Conservation (phyloP, 495 filamentous ascomycete species). For the Neurospora sp. region DNA sequence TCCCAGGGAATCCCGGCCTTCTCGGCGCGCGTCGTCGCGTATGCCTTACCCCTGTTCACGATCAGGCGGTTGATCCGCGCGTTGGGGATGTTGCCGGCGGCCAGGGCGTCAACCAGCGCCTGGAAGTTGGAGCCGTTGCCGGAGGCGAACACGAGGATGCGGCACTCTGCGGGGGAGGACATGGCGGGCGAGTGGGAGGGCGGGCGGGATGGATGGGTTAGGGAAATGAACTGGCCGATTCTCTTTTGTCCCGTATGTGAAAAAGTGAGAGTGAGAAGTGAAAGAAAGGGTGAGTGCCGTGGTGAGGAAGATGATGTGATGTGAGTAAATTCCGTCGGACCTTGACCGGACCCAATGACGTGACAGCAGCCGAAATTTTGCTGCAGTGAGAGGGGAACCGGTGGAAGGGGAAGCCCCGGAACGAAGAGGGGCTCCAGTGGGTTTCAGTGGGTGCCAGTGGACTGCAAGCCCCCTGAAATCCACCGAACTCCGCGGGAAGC, state of each 20-base stretch:
- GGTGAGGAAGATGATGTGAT: background rate
- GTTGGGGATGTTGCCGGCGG: conserved; percentile 42
- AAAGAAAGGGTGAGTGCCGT: background rate
- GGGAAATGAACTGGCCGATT: background rate
- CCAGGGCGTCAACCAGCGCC: conserved; percentile 71
- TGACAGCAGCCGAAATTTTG: background rate
- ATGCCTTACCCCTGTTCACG: conserved; percentile 73
- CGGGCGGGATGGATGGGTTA: background rate
- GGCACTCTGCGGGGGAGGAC: conserved; percentile 12
- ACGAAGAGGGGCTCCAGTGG: background rate
- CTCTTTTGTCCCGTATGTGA: background rate
- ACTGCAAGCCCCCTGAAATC: background rate
- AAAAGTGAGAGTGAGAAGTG: background rate
- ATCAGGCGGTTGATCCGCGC: conserved; percentile 64
- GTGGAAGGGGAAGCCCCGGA: background rate
- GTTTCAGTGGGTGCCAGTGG: background rate
- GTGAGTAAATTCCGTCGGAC: background rate
- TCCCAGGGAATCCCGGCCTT: conserved; percentile 62
- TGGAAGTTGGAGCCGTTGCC: conserved; percentile 84
- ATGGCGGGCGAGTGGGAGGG: background rate
- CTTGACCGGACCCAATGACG: background rate
- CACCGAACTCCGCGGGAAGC: background rate
- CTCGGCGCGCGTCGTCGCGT: conserved; percentile 63
- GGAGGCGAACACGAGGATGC: conserved; percentile 40
- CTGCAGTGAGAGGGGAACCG: background rate